Percentiles rank a stretch among this genome's conserved stretches.
Conservation (phyloP, 1,284 basidiomycete species). For the Laetiporus sulphureus region DNA sequence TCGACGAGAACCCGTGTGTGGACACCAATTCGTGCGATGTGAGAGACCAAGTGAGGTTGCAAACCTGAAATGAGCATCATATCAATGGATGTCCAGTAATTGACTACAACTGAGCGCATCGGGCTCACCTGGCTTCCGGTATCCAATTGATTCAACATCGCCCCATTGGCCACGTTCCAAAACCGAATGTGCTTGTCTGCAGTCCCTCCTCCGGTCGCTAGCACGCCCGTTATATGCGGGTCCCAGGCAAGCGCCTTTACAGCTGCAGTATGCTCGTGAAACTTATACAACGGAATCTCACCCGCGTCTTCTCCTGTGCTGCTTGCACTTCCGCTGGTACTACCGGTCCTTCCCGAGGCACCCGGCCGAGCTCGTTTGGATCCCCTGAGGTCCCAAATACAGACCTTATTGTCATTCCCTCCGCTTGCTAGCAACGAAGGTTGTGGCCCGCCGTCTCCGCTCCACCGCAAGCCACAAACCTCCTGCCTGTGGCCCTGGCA, state of each 20-base stretch:
- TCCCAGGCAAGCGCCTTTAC: constrained; percentile 99
- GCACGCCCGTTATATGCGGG: constrained; percentile 86
- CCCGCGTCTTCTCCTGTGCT: constrained; percentile 36
- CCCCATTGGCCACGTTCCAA: constrained; percentile 92
- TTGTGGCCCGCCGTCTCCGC: constrained; percentile 44
- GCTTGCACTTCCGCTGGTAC: constrained; percentile 22
- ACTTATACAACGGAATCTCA: constrained; percentile 80
- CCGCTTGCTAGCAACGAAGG: constrained; percentile 72
- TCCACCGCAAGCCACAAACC: constrained; percentile 96
- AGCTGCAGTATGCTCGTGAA: constrained; percentile 94
- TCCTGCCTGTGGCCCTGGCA: constrained; percentile 89
- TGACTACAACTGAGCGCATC: background rate
- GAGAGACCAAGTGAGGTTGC: constrained; percentile 94
- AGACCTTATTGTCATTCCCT: constrained; percentile 98
- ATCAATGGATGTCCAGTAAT: background rate
- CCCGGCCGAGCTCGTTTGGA: constrained; percentile 37
- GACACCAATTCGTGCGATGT: constrained; percentile 97
- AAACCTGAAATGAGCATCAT: constrained; percentile 54
- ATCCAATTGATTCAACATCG: constrained; percentile 80
- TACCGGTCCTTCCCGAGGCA: constrained; percentile 20
- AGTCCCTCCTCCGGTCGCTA: constrained; percentile 97
- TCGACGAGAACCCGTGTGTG: constrained; percentile 94
- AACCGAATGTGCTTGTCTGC: constrained; percentile 97
- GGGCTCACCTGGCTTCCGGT: constrained; percentile 84
- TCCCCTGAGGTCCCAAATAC: constrained; percentile 86